Evolutionary conservation across 345 rosid species (phyloP), one percentile per base, ranked within the genome.

Genomic region (Linum lewisii): DNA sequence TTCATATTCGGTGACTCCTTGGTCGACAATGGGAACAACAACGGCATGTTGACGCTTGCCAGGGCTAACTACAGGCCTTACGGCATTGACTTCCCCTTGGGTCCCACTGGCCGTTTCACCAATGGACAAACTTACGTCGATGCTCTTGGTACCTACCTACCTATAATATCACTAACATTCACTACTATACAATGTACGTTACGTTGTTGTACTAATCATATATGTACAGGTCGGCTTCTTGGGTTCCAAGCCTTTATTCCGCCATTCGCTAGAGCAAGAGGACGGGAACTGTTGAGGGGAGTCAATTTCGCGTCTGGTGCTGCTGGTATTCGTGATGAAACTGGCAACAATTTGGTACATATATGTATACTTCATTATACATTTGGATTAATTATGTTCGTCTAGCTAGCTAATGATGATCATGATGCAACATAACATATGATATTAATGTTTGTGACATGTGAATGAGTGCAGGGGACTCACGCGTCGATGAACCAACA

Each of bases 401-500:
- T 38, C 14, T 9, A 15, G 11, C 45, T 9, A 4, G 0, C 45
- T 3, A 15, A 8, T 4, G 45, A 3, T 1, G 32, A 26, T 26
- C n/a, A 21, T 54, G 19, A 2, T 65, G 25, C n/a, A n/a, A n/a
- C n/a, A n/a, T n/a, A n/a, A n/a, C n/a, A 21, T n/a, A 21, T n/a
- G 7, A 50, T 5, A 21, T 23, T n/a, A n/a, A n/a, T n/a, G n/a
- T n/a, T n/a, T n/a, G n/a, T n/a, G n/a, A 0, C n/a, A 42, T 36
- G 1, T 38, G 24, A 29, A 11, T 25, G 22, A 54, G 50, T 52
- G 19, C 29, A 90, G 97, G 95, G 97, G 24, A 83, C 44, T 16
- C 97, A 90, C 64, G 55, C 68, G 32, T 81, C 97, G 16, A 87
- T 90, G 95, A 82, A 83, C 80, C 79, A 72, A 25, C 97, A 90